A percentile compares a stretch with the other conserved stretches of the same genome.
Evolutionary conservation across 2,329 filamentous ascomycete genomes (phyloP).

Genomic region (Emergomyces pasteurianus): DNA sequence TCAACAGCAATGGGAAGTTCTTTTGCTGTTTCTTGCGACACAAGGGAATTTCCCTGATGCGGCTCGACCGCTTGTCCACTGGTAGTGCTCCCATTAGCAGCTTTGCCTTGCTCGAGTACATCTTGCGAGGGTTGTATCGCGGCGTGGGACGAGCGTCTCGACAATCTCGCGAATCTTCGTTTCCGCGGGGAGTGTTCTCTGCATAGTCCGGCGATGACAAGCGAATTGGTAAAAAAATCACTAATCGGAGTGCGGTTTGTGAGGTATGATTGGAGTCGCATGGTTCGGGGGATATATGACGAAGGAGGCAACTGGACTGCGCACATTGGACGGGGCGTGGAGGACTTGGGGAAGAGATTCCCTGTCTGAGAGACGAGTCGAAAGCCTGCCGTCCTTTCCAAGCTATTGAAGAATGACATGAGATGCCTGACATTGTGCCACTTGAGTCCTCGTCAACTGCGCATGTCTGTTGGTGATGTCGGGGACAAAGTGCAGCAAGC

Average conservation of each 20-base stretch:
- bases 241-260: constrained; percentile 17
- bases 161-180: constrained; percentile 19
- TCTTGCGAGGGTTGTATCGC: neutral
- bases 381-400: constrained; percentile 40
- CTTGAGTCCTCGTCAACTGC: constrained; percentile 6
- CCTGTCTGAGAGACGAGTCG: constrained; percentile 33
- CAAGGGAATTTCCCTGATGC: neutral
- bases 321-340: constrained; percentile 20
- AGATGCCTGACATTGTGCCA: constrained; percentile 49
- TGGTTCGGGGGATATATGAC: constrained; percentile 18
- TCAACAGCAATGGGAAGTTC: neutral
- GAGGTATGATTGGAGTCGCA: constrained; percentile 17
- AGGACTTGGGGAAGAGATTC: constrained; percentile 24
- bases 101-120: neutral
- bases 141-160: constrained; percentile 4
- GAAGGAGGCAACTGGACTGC: constrained; percentile 15
- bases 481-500: neutral
- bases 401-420: constrained; percentile 51
- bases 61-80: neutral
- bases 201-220: constrained; percentile 43
- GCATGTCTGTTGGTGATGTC: neutral
- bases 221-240: constrained; percentile 41
- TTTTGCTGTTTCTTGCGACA: neutral
- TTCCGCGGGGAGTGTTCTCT: constrained; percentile 32
- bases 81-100: neutral